Evolutionary conservation across 2,329 filamentous ascomycete genomes (phyloP), one percentile per base, ranked within the genome.

Genomic region (Microdochium trichocladiopsis): DNA sequence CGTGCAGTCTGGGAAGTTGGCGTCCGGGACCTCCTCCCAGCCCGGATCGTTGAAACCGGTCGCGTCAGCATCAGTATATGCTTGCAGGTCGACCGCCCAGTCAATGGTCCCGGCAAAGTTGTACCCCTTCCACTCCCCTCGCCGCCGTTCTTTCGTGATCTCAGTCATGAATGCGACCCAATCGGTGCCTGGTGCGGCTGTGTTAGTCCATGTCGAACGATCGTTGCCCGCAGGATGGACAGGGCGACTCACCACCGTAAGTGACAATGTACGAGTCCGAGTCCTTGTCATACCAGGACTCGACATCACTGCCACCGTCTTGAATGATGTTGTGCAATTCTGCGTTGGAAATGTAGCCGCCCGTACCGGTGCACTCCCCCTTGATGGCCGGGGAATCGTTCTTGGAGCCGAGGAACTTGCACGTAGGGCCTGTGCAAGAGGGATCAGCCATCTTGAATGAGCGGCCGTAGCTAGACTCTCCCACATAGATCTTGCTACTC

Each of bases 41-140:
- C n/a, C n/a, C n/a, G n/a, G n/a, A n/a, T n/a, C n/a, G n/a, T 33
- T 14, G 8, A 14, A 8, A 14, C 28, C 28, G 28, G 28, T 33
- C 31, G 49, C 18, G 47, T 56, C 45, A 10, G 52, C 50, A 9
- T 48, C 16, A 36, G 18, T 45, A 25, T 58, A 60, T 4, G 21
- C 33, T 24, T 59, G 52, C 12, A 70, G 53, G 53, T 70, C 66
- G 25, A 61, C 56, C 9, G 68, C 68, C 67, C 66, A 71, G 49
- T 69, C 61, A 18, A 56, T 54, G 14, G 53, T 66, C 1, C 67
- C 67, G 1, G 52, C 60, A 36, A 70, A 58, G 36, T 63, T 62
- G 1, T 60, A 36, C 0, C 22, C 37, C 31, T 60, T 28, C 51
- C 61, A 69, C 1, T 54, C 22, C 1, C 43, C 41, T 1, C 48